Evolutionary conservation across 2,329 filamentous ascomycete genomes (phyloP).

Genomic region (Venturiaceae sp.): DNA sequence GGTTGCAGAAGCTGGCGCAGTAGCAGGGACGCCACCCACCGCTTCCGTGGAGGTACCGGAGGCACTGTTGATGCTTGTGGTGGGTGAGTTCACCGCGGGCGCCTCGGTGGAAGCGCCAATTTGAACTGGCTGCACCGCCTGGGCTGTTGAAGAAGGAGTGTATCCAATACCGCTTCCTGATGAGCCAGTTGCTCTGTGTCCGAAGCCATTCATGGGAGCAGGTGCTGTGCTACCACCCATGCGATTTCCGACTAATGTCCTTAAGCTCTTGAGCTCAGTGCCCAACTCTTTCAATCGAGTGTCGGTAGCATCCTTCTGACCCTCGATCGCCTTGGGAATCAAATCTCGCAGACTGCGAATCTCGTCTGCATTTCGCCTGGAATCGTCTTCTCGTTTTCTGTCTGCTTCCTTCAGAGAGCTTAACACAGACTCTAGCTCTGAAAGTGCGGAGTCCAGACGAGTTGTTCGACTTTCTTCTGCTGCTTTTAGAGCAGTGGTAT

Average conservation of each 20-base stretch:
- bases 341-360: conserved; percentile 71
- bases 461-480: conserved; percentile 79
- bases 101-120: background rate
- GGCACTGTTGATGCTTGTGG: background rate
- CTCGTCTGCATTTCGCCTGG: conserved; percentile 76
- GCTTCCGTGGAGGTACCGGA: conserved; percentile 10
- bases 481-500: conserved; percentile 79
- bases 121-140: background rate
- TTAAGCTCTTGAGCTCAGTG: conserved; percentile 81
- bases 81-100: conserved; percentile 5
- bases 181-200: conserved; percentile 5
- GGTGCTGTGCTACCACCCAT: conserved; percentile 26
- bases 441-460: conserved; percentile 69
- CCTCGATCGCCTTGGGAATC: conserved; percentile 81
- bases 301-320: conserved; percentile 78
- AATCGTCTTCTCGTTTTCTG: conserved; percentile 76
- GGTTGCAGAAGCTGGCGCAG: conserved; percentile 12
- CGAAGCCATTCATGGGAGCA: conserved; percentile 9
- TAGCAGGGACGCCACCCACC: conserved; percentile 10
- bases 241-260: conserved; percentile 67
- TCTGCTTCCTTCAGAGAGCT: conserved; percentile 72
- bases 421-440: conserved; percentile 78
- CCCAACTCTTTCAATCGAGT: conserved; percentile 74
- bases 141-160: background rate
- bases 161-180: conserved; percentile 2